Percentiles rank a stretch among this genome's conserved stretches.
These are phyloP conservation scores for Daedaleopsis nitida DNA, from an alignment of 768 basidiomycete genomes.

Conservation along the genomic window DNA sequence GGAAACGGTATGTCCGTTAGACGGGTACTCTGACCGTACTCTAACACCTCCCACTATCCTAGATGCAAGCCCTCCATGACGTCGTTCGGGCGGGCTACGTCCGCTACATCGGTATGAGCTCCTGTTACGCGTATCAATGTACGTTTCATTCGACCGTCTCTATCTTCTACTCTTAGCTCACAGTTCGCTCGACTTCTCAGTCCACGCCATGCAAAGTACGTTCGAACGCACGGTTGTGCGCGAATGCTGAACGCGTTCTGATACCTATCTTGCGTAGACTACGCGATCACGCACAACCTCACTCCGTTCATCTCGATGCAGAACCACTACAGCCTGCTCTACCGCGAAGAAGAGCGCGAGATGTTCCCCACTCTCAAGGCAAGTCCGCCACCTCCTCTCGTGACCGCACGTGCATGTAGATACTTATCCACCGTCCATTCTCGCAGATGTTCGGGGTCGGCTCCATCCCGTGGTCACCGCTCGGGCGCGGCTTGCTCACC, in stretches of 20 bases:
- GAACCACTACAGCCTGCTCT: conserved; percentile 56
- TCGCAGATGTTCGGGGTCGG: conserved; percentile 29
- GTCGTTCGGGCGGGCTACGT: conserved; percentile 47
- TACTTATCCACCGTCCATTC: not conserved
- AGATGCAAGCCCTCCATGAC: conserved; percentile 42
- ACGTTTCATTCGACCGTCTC: not conserved
- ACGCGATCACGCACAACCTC: conserved; percentile 38
- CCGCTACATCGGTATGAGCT: conserved; percentile 44
- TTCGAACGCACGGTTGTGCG: not conserved
- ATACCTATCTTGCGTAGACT: not conserved
- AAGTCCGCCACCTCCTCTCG: not conserved
- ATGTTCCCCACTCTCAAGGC: conserved; percentile 50
- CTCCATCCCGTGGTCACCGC: conserved; percentile 41
- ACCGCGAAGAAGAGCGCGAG: conserved; percentile 65
- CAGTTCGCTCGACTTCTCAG: conserved; percentile 8
- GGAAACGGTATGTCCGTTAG: conserved; percentile 25
- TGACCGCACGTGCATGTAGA: not conserved
- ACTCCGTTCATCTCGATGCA: conserved; percentile 68
- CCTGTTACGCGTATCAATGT: conserved; percentile 32
- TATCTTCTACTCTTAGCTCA: not conserved
- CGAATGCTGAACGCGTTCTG: not conserved
- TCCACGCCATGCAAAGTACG: conserved; percentile 33
- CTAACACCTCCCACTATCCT: not conserved
- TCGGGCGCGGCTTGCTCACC: conserved; percentile 36
- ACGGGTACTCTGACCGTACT: too few relatives aligned